These are phyloP conservation scores for Boletus coffeatus DNA, from an alignment of 1,284 basidiomycete species.

Conservation along the genomic window DNA sequence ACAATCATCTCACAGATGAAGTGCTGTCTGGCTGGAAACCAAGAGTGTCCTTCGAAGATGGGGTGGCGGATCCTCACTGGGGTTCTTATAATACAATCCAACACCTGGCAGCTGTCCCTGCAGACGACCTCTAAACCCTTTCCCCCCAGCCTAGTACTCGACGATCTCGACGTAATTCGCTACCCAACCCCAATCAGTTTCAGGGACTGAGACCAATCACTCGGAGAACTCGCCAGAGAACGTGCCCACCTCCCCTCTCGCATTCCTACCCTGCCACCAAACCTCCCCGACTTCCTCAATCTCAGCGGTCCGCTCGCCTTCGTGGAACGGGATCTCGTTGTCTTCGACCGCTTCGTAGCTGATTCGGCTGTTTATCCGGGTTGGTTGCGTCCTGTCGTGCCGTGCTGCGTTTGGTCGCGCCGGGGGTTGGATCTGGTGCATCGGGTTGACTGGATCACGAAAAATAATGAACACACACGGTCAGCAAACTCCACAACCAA, in stretches of 20 bases:
- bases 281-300: constrained; percentile 75
- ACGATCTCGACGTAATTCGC: constrained; percentile 22
- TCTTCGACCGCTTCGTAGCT: constrained; percentile 86
- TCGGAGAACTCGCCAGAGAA: constrained; percentile 70
- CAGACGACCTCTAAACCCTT: neutral
- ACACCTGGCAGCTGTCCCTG: too few species aligned
- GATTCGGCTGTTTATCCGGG: too few species aligned
- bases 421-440: neutral
- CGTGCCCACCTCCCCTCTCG: constrained; percentile 61
- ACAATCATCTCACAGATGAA: constrained; percentile 36
- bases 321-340: constrained; percentile 82
- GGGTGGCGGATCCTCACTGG: constrained; percentile 31
- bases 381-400: too few species aligned
- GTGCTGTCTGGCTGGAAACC: constrained; percentile 41
- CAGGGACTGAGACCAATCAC: neutral
- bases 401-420: too few species aligned
- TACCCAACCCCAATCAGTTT: constrained; percentile 2
- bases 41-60: constrained; percentile 35
- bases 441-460: neutral
- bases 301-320: constrained; percentile 72
- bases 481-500: neutral
- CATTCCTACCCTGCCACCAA: constrained; percentile 82
- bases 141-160: constrained; percentile 4
- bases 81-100: too few species aligned
- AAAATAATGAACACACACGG: neutral